Base-by-base conservation (phyloP, 129 eudicot genomes). In the Tanacetum coccineum region DNA sequence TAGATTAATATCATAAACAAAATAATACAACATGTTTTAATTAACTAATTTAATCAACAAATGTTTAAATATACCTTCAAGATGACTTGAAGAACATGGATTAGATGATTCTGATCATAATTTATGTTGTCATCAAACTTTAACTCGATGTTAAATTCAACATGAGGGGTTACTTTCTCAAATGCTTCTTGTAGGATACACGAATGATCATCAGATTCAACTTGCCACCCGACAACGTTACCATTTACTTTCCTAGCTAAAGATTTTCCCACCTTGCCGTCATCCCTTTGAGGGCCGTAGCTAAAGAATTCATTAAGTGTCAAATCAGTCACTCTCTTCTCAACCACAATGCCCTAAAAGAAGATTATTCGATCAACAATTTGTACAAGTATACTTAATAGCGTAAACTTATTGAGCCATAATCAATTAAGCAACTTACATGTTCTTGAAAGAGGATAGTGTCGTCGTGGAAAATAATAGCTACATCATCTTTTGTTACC, bases 161-260 rank as follows among this genome's bases (percentile, higher is more conserved):
- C 30, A 50, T 60, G 64, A 14, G 98, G 79, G 53, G 77, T 76
- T 12, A 85, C 95, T 72, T 82, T 78, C 76, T 81, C 76, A 14
- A 91, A 87, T 6, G 93, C 91, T 80, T 92, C 98, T 82, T 84
- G 79, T 39, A 92, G 72, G 21, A 96, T 92, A 66, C 96, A 88
- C 0, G 70, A 64, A 14, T 57, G 54, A 47, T 92, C 96, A 66
- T n/a, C n/a, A n/a, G n/a, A n/a, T n/a, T n/a, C n/a, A n/a, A n/a
- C n/a, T n/a, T n/a, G n/a, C n/a, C n/a, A 92, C 59, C 74, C 81
- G 1, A 81, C 51, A 15, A 83, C 64, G 11, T 67, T 81, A 7
- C 97, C 97, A 44, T 91, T 90, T 3, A 79, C 81, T 78, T 88
- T 88, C 45, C 97, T 88, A 14, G 80, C 70, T 68, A 92, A 49